Evolutionary conservation across 1,284 basidiomycete genomes (phyloP), one percentile per base, ranked within the genome.

Genomic region (Schizopora paradoxa): DNA sequence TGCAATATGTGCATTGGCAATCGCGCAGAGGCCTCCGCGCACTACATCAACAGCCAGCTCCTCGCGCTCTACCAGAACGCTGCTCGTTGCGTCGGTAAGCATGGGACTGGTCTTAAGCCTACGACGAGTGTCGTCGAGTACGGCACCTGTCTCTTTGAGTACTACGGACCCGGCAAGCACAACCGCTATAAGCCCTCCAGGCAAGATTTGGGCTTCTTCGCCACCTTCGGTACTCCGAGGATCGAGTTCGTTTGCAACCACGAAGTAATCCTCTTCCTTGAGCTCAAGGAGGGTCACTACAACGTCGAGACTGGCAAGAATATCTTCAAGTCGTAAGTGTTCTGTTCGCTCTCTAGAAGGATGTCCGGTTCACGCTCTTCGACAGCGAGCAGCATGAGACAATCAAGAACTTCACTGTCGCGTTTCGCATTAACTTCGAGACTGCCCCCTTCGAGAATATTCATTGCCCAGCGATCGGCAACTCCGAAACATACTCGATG

Each of bases 201-300:
- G 23, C 6, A 26, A 3, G 52, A 53, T 25, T 46, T 51, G 16
- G 22, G 43, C 25, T 53, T 51, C 43, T 51, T 47, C 29, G 50
- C 49, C n/a, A 42, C n/a, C 7, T 53, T 53, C 38, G 49, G 34
- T 19, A 23, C 35, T 11, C 52, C 50, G 13, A 40, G 40, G 18
- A 18, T 53, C 13, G 49, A 47, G 34, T 53, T 53, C 29, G 43
- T 53, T 10, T 53, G 52, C 38, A 53, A 53, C 39, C 52, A 53
- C 28, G 50, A 53, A 32, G 50, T 47, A 2, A 38, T 53, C n/a
- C 25, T 53, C 11, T 53, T 51, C 38, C 28, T 53, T 13, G 42
- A 45, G 7, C 16, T 51, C 14, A 34, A 41, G 19, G 43, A 48
- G 18, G 52, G 52, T 16, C 52, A 53, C 34, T 51, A 44, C 23